Base-by-base conservation (phyloP, 345 rosid species). In the Populus nigra region DNA sequence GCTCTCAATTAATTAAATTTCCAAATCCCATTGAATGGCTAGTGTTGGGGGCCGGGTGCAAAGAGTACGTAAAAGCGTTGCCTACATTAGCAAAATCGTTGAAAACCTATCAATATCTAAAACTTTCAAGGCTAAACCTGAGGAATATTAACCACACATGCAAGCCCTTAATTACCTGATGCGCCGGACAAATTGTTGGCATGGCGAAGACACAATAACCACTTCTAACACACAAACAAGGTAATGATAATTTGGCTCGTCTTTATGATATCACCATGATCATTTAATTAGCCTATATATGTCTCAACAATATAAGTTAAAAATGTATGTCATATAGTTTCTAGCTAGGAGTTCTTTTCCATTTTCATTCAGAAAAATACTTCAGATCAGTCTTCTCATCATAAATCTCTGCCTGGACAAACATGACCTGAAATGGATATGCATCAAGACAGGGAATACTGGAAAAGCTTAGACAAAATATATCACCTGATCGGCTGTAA, bases 251-350 rank as follows among this genome's bases (percentile, higher is more conserved):
- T 47, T 4, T 47, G 50, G 50, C 50, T 47, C 50, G 17, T 47
- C 50, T 12, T 47, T 15, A 47, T 47, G 50, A 13, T 15, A 47
- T 67, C 41, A 45, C 72, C 65, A 17, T 45, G 29, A 45, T 74
- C 20, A 13, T 10, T 7, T 29, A 23, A 3, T 65, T 63, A 74
- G 11, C 36, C 73, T 41, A 61, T 7, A 13, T 16, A 3, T 73
- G 65, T 68, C 31, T 68, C 49, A 31, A 68, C 77, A 57, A 33
- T 69, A 79, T 43, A 79, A 69, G 82, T 68, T 68, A 74, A 68
- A 78, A 73, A 62, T 78, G 80, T 71, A 59, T 74, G 79, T 43
- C 72, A n/a, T 39, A 31, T 65, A 27, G 8, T 29, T 33, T 33
- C 36, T 33, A 76, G 25, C 5, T 33, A 62, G 67, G 74, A 16